A percentile compares a stretch with the other conserved stretches of the same genome.
phyloP scores from a whole-genome alignment of 805 yeast species.

The Pichia thaimueangensis region DNA sequence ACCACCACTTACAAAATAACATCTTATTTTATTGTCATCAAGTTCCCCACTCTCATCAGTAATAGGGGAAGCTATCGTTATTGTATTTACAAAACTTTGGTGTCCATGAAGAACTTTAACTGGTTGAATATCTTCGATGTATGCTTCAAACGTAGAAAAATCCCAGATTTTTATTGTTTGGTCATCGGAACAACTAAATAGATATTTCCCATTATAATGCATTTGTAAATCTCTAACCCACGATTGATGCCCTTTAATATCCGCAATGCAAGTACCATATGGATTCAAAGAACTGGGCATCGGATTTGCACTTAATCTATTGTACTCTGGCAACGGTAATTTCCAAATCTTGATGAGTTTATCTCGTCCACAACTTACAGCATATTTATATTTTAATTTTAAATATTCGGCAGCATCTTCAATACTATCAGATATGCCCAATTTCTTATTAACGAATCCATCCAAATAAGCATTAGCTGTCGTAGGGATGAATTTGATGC shows the following conservation, averaged over 20 bases:
- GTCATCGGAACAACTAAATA: slow-evolving; percentile 76
- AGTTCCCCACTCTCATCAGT: slow-evolving; percentile 19
- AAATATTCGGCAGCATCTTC: slow-evolving; percentile 23
- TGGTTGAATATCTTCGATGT: slow-evolving; percentile 19
- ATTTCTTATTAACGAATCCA: slow-evolving; percentile 27
- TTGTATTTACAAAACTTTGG: slow-evolving; percentile 67
- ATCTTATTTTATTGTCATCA: slow-evolving; percentile 43
- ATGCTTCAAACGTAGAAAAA: slow-evolving; percentile 28
- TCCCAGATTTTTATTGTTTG: slow-evolving; percentile 76
- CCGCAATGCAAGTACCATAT: slow-evolving; percentile 51
- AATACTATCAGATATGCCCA: neutral
- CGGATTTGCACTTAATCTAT: slow-evolving; percentile 33
- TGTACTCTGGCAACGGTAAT: slow-evolving; percentile 56
- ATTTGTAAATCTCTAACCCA: slow-evolving; percentile 72
- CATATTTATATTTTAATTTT: slow-evolving; percentile 57
- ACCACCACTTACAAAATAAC: slow-evolving; percentile 58
- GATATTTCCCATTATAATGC: slow-evolving; percentile 70
- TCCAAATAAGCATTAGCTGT: slow-evolving; percentile 44
- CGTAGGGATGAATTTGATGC: slow-evolving; percentile 57
- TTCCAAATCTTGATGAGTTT: slow-evolving; percentile 70
- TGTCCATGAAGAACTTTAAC: slow-evolving; percentile 45
- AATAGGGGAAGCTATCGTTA: slow-evolving; percentile 46
- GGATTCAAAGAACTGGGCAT: slow-evolving; percentile 46
- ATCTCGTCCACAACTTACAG: slow-evolving; percentile 78
- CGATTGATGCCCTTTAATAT: slow-evolving; percentile 69